phyloP scores from a whole-genome alignment of 257 asterid genomes.

The Solanum ossicruentum region DNA sequence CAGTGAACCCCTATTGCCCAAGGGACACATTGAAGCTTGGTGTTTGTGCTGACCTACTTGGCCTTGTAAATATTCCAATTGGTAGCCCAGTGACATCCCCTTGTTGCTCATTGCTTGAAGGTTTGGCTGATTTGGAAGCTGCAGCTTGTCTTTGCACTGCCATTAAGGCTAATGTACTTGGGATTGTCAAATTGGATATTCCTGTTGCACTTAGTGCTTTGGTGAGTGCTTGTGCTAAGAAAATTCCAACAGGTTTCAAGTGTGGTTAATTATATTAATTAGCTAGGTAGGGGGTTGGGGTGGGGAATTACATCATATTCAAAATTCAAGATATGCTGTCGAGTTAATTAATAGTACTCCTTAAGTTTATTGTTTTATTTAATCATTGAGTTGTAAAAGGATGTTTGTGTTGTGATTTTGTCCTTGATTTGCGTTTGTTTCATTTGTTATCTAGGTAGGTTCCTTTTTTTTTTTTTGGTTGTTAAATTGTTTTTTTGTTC shows the following conservation, averaged over 20 bases:
- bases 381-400: background rate
- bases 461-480: background rate
- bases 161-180: constrained; percentile 24
- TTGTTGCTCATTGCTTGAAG: constrained; percentile 7
- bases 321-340: background rate
- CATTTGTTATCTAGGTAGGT: background rate
- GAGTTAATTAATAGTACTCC: background rate
- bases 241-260: constrained; percentile 59
- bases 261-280: constrained; percentile 20
- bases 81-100: background rate
- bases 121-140: constrained; percentile 38
- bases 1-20: constrained; percentile 18
- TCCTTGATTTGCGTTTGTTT: background rate
- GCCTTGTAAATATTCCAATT: constrained; percentile 1
- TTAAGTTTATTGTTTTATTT: background rate
- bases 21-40: constrained; percentile 9
- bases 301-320: background rate
- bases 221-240: constrained; percentile 51
- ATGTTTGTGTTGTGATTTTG: background rate
- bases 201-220: constrained; percentile 63
- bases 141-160: constrained; percentile 36
- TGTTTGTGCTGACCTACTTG: constrained; percentile 8
- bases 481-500: background rate
- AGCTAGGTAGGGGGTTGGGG: no score
- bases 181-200: constrained; percentile 55